phyloP scores from a whole-genome alignment of 768 basidiomycete genomes.

The Trametes sanguinea region DNA sequence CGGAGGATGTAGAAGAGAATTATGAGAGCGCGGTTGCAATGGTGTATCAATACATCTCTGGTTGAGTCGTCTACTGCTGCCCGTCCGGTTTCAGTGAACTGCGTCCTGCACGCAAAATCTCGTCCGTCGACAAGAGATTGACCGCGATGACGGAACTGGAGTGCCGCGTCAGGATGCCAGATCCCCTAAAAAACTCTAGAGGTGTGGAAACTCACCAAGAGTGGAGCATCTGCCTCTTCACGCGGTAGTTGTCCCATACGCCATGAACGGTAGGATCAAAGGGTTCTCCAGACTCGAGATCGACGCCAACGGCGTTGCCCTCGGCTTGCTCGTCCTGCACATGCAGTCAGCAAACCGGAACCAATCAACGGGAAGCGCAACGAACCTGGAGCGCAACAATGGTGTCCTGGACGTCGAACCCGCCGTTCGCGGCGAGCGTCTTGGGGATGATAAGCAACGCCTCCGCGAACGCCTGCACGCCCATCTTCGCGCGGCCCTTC shows the following conservation, averaged over 20 bases:
- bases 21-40: neutral
- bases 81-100: slow-evolving; percentile 86
- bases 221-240: slow-evolving; percentile 98
- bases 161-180: slow-evolving; percentile 27
- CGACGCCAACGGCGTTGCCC: slow-evolving; percentile 89
- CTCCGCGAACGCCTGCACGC: slow-evolving; percentile 96
- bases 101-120: slow-evolving; percentile 88
- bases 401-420: slow-evolving; percentile 95
- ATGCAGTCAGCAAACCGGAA: neutral
- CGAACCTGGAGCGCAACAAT: slow-evolving; percentile 86
- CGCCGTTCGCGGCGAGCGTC: slow-evolving; percentile 93
- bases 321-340: slow-evolving; percentile 88
- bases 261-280: slow-evolving; percentile 96
- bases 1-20: too few relatives aligned
- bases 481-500: slow-evolving; percentile 95
- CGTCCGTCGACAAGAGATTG: slow-evolving; percentile 93
- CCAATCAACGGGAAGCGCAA: neutral
- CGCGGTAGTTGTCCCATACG: slow-evolving; percentile 98
- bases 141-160: slow-evolving; percentile 88
- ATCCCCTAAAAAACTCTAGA: slow-evolving; percentile 9
- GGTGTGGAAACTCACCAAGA: slow-evolving; percentile 66
- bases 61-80: slow-evolving; percentile 41
- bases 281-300: slow-evolving; percentile 92
- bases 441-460: slow-evolving; percentile 94
- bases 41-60: slow-evolving; percentile 15